These are phyloP conservation scores for Trichosanthes truncata DNA, from an alignment of 306 rosid species.

Conservation along the genomic window DNA sequence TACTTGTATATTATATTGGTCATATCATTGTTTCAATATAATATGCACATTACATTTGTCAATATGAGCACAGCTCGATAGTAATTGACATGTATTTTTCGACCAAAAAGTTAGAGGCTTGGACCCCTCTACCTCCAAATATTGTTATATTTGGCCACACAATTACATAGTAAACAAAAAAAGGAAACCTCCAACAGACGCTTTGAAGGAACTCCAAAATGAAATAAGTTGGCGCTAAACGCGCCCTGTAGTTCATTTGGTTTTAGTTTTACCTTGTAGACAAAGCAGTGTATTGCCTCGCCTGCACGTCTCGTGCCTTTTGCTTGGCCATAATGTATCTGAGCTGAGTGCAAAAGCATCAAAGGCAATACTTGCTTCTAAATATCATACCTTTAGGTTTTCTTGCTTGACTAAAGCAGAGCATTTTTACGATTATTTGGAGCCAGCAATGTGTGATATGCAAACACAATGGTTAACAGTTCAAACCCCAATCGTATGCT, in stretches of 20 bases:
- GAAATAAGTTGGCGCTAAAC: neutral
- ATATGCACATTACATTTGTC: neutral
- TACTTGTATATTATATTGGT: neutral
- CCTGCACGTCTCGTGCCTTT: neutral
- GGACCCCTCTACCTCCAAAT: too few relatives aligned
- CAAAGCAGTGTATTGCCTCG: neutral
- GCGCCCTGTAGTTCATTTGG: neutral
- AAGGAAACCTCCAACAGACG: neutral
- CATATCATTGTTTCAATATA: neutral
- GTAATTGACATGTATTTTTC: too few relatives aligned
- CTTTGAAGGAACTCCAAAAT: neutral
- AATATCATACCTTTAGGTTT: neutral
- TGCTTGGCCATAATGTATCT: neutral
- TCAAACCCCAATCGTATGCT: slow-evolving; percentile 78
- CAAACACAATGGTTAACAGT: slow-evolving; percentile 22
- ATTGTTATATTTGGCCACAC: neutral
- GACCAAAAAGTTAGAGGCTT: too few relatives aligned
- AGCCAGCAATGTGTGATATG: neutral
- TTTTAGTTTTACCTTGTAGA: neutral
- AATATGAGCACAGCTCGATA: too few relatives aligned
- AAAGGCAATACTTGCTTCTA: neutral
- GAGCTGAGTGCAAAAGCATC: neutral
- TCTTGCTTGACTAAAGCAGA: neutral
- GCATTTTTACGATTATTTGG: neutral
- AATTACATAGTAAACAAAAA: neutral